phyloP scores from a whole-genome alignment of 2,329 filamentous ascomycete species.

The Colletotrichum orbiculare region DNA sequence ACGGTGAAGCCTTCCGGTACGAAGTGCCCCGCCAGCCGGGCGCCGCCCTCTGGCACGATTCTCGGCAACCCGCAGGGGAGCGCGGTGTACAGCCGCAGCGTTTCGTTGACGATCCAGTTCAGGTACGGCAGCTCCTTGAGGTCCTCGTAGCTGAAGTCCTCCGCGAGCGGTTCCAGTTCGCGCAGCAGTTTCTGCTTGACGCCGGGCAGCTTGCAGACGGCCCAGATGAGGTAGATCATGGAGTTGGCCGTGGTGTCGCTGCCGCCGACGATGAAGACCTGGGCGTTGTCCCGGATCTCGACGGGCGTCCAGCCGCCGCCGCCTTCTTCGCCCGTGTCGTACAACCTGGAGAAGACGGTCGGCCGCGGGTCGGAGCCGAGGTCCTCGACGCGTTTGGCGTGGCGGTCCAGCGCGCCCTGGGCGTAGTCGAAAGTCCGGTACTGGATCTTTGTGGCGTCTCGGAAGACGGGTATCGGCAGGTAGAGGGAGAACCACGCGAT shows the following conservation, averaged over 20 bases:
- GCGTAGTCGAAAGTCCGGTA: conserved; percentile 27
- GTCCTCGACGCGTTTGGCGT: conserved; percentile 25
- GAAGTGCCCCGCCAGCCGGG: conserved; percentile 50
- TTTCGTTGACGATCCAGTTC: conserved; percentile 57
- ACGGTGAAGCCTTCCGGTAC: conserved; percentile 54
- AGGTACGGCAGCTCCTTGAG: conserved; percentile 54
- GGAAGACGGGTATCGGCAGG: conserved; percentile 29
- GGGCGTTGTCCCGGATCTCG: conserved; percentile 33
- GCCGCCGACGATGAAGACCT: conserved; percentile 59
- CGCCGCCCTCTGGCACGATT: conserved; percentile 52
- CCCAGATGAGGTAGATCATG: conserved; percentile 60
- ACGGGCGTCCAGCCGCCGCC: conserved; percentile 5
- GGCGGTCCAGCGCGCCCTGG: conserved; percentile 21
- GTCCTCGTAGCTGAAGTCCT: conserved; percentile 45
- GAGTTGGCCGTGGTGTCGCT: conserved; percentile 64
- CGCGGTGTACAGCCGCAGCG: conserved; percentile 55
- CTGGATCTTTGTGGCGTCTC: conserved; percentile 19
- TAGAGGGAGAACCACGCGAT: conserved; percentile 17
- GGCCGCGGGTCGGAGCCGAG: conserved; percentile 13
- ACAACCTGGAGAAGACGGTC: conserved; percentile 31
- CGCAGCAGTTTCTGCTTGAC: conserved; percentile 46
- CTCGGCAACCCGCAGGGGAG: conserved; percentile 54
- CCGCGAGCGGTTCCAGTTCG: conserved; percentile 44
- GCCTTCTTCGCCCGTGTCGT: conserved; percentile 25
- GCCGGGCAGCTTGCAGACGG: conserved; percentile 45